Percentiles rank a stretch among this genome's conserved stretches.
Evolutionary conservation across 2,329 filamentous ascomycete species (phyloP).

Genomic region (Fusarium sacchari): DNA sequence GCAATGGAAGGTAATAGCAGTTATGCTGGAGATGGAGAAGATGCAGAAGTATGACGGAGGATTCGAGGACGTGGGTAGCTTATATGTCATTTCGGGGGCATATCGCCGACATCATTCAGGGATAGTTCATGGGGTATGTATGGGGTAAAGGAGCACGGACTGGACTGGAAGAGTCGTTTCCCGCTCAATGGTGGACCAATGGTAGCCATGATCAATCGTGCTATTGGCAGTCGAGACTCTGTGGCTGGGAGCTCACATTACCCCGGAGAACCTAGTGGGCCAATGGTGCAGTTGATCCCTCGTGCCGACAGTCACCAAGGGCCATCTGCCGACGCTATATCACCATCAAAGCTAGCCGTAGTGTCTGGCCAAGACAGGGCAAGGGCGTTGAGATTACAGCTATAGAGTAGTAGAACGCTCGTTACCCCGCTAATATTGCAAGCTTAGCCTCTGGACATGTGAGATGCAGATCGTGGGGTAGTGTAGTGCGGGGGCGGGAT

Average conservation of each 20-base stretch:
- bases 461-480: background rate
- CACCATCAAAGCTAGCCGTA: background rate
- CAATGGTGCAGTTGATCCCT: background rate
- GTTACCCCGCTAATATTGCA: rapidly evolving
- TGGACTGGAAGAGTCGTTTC: rapidly evolving
- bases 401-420: rapidly evolving
- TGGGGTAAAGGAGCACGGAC: background rate
- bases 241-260: too few relatives aligned
- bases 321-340: background rate
- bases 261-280: too few relatives aligned
- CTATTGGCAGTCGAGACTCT: too few relatives aligned
- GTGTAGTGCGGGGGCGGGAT: background rate
- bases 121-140: too few relatives aligned
- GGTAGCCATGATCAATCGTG: rapidly evolving
- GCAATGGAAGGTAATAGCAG: too few relatives aligned
- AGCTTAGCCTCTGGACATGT: background rate
- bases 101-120: rapidly evolving
- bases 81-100: background rate
- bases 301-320: rapidly evolving
- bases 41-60: rapidly evolving
- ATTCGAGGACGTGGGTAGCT: background rate
- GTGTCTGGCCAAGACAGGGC: too few relatives aligned
- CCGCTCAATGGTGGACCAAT: rapidly evolving
- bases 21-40: too few relatives aligned
- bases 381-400: background rate